Percentiles rank a stretch among this genome's conserved stretches.
These are phyloP conservation scores for Clohesyomyces aquaticus DNA, from an alignment of 495 filamentous ascomycete species.

Conservation along the genomic window DNA sequence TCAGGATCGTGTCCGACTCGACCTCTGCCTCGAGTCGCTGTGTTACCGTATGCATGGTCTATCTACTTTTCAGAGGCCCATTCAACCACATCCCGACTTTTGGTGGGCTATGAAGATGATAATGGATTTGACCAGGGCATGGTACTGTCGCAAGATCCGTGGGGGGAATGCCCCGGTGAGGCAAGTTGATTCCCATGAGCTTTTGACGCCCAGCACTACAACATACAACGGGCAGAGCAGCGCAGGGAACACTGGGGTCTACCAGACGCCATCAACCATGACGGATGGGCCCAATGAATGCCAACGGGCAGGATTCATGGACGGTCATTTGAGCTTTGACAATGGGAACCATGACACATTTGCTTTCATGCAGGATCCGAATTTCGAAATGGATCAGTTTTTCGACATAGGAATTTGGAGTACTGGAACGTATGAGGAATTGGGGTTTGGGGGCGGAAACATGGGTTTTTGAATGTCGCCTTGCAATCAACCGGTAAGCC, in stretches of 20 bases:
- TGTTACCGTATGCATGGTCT: slow-evolving; percentile 36
- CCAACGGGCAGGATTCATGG: too few relatives aligned
- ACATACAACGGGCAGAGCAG: background rate
- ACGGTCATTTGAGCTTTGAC: background rate
- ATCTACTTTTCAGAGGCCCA: slow-evolving; percentile 15
- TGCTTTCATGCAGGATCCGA: slow-evolving; percentile 22
- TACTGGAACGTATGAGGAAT: slow-evolving; percentile 19
- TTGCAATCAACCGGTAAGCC: background rate
- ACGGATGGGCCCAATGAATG: background rate
- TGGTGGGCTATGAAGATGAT: slow-evolving; percentile 34
- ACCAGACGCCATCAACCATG: background rate
- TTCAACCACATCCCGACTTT: slow-evolving; percentile 28
- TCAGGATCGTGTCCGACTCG: slow-evolving; percentile 33
- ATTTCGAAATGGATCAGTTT: slow-evolving; percentile 37
- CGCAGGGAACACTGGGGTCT: background rate
- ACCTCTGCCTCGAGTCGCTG: slow-evolving; percentile 32
- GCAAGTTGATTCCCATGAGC: background rate
- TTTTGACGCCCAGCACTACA: slow-evolving; percentile 22
- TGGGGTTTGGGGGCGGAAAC: slow-evolving; percentile 30
- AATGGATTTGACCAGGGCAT: slow-evolving; percentile 29
- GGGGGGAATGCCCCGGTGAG: background rate
- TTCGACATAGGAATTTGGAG: slow-evolving; percentile 34
- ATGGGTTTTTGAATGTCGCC: slow-evolving; percentile 7
- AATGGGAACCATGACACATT: slow-evolving; percentile 6
- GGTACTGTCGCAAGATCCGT: slow-evolving; percentile 30